Evolutionary conservation across 345 rosid species (phyloP).

Genomic region (Citrus australasica): DNA sequence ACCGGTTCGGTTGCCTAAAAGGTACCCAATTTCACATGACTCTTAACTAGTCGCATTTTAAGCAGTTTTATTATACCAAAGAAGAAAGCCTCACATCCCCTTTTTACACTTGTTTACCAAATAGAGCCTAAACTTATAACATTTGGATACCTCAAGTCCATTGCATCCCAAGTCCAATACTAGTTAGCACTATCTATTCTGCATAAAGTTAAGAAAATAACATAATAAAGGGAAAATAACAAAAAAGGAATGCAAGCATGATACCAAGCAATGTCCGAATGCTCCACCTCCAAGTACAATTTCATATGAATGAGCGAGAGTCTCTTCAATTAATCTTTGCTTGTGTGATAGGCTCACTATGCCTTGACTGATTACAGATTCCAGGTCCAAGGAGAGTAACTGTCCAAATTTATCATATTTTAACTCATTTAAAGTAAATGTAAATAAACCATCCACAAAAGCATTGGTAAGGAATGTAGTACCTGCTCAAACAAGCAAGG

Average conservation of each 20-base stretch:
- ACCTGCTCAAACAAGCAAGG: slow-evolving; percentile 64
- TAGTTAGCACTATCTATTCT: not conserved
- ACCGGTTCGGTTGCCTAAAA: not conserved
- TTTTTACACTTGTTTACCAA: not conserved
- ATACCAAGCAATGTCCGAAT: slow-evolving; percentile 62
- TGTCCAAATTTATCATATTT: slow-evolving; percentile 13
- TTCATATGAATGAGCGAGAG: slow-evolving; percentile 47
- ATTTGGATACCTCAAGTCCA: not conserved
- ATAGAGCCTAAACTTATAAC: not conserved
- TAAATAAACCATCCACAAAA: not conserved
- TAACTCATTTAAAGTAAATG: not conserved
- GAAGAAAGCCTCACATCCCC: not conserved
- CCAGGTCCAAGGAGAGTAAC: slow-evolving; percentile 60
- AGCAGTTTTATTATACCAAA: not conserved
- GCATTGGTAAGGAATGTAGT: not conserved
- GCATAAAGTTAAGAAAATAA: not conserved
- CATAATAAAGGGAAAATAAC: not conserved
- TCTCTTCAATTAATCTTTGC: slow-evolving; percentile 50
- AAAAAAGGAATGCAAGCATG: not conserved
- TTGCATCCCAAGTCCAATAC: not conserved
- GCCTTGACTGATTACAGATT: slow-evolving; percentile 47
- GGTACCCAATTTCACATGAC: not conserved
- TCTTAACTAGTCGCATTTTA: not conserved
- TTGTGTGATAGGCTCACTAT: slow-evolving; percentile 43
- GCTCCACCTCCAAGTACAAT: slow-evolving; percentile 59